Percentiles rank a stretch among this genome's conserved stretches.
Conservation (phyloP, 139 green algal genomes). For the Picochlorum sp. region DNA sequence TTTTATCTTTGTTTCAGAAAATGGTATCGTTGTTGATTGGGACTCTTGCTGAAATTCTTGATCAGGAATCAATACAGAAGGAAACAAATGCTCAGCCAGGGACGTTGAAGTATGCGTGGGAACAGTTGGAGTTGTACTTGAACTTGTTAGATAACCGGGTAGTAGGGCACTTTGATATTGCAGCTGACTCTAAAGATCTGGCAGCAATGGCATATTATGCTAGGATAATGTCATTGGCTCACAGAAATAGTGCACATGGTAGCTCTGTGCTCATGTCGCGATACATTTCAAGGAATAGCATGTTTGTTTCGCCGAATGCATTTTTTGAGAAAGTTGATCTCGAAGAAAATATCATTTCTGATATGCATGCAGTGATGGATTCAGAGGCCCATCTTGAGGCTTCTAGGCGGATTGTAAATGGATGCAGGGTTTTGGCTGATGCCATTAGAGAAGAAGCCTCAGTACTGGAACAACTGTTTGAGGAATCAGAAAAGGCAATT, state of each 20-base stretch:
- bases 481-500: constrained; percentile 16
- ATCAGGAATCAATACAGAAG: background rate
- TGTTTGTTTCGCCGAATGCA: constrained; percentile 27
- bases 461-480: constrained; percentile 45
- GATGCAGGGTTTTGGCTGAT: constrained; percentile 31
- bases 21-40: too few species aligned
- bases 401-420: constrained; percentile 11
- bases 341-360: background rate
- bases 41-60: too few species aligned
- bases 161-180: constrained; percentile 50
- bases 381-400: background rate
- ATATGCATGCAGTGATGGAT: background rate
- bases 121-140: constrained; percentile 46
- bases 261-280: constrained; percentile 14
- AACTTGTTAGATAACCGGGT: constrained; percentile 50
- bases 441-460: constrained; percentile 37
- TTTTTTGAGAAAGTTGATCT: constrained; percentile 7
- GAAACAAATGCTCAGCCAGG: background rate
- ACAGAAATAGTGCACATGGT: background rate
- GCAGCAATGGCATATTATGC: constrained; percentile 45
- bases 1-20: too few species aligned
- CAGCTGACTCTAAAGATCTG: constrained; percentile 23
- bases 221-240: constrained; percentile 41
- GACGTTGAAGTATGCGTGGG: constrained; percentile 6
- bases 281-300: constrained; percentile 37